These are phyloP conservation scores for Saturnispora halmiae DNA, from an alignment of 805 yeast genomes.

Conservation along the genomic window DNA sequence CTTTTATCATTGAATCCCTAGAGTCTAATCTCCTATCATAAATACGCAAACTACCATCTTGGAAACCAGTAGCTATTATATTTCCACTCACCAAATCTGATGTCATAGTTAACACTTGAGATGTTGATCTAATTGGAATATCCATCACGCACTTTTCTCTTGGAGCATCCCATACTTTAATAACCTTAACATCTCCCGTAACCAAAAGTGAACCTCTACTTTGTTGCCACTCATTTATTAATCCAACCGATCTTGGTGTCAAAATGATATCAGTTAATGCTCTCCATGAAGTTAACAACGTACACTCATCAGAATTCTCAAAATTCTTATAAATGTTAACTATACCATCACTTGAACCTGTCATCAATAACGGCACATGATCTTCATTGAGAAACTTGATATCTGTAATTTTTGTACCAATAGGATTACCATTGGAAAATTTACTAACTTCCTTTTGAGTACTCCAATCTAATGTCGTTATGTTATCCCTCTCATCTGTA, in stretches of 20 bases:
- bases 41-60: constrained; percentile 80
- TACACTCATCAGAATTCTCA: constrained; percentile 44
- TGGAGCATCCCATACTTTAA: constrained; percentile 95
- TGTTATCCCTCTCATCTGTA: constrained; percentile 74
- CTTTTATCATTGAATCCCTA: constrained; percentile 73
- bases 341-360: constrained; percentile 94
- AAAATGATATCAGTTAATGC: constrained; percentile 79
- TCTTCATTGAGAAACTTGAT: constrained; percentile 84
- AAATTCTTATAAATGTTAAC: constrained; percentile 76
- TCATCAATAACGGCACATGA: constrained; percentile 71
- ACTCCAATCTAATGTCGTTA: constrained; percentile 86
- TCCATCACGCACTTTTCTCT: constrained; percentile 79
- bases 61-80: constrained; percentile 83
- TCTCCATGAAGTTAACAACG: constrained; percentile 82
- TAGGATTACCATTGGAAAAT: constrained; percentile 77
- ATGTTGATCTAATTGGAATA: constrained; percentile 84
- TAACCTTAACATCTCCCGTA: constrained; percentile 90
- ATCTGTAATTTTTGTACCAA: constrained; percentile 84
- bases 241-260: constrained; percentile 73
- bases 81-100: constrained; percentile 96
- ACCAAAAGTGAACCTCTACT: constrained; percentile 83
- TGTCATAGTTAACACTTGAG: constrained; percentile 80
- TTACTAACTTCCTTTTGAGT: constrained; percentile 46
- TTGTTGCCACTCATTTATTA: constrained; percentile 94
- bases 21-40: constrained; percentile 85